Evolutionary conservation across 202 grass and related monocot genomes (phyloP).

Genomic region (Schoenoplectus triqueter): DNA sequence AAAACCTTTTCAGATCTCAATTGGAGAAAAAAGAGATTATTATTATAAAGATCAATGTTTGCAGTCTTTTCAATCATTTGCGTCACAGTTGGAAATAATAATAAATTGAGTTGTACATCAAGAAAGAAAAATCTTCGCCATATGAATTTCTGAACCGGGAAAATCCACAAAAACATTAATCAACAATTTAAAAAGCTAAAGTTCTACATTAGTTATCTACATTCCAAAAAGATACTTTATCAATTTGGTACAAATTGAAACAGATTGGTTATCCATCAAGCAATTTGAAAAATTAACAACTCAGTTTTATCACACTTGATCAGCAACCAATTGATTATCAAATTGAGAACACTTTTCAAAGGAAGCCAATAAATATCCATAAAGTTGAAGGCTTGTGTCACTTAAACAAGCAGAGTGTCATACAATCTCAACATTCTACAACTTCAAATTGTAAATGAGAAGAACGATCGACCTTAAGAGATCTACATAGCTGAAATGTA

Average conservation of each 20-base stretch:
- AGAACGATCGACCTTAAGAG: not conserved
- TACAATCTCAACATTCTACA: not conserved
- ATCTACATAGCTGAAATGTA: not conserved
- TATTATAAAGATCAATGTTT: constrained; percentile 18
- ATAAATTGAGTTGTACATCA: not conserved
- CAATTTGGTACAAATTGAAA: not conserved
- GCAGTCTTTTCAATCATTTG: not conserved
- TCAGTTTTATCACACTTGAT: not conserved
- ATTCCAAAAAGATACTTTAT: not conserved
- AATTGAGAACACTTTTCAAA: not conserved
- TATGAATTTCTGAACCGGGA: not conserved
- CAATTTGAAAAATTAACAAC: constrained; percentile 2
- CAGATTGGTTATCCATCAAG: not conserved
- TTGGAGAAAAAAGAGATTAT: constrained; percentile 4
- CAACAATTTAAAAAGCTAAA: not conserved
- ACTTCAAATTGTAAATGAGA: not conserved
- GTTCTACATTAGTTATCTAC: not conserved
- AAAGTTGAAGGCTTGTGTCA: not conserved
- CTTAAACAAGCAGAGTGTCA: not conserved
- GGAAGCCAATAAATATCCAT: not conserved
- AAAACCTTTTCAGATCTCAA: constrained; percentile 7
- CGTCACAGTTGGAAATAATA: not conserved
- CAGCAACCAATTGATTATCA: not conserved
- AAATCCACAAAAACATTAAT: too few species aligned
- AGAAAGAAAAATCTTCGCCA: not conserved